A percentile compares a stretch with the other conserved stretches of the same genome.
These are phyloP conservation scores for Cystoderma amianthinum DNA, from an alignment of 768 basidiomycete genomes.

Conservation along the genomic window DNA sequence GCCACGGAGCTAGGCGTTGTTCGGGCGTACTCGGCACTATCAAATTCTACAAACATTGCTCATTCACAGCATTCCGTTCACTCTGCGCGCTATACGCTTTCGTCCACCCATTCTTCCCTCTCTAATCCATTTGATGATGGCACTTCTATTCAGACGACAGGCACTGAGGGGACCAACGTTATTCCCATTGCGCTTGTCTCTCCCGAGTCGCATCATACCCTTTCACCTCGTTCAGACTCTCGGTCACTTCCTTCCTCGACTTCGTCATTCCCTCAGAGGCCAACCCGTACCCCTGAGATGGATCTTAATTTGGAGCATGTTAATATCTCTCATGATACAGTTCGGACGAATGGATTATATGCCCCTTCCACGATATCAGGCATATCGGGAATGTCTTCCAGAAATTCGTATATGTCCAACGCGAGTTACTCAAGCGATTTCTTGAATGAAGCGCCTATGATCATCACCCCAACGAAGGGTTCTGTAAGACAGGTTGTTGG, in stretches of 20 bases:
- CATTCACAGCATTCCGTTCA: constrained; percentile 22
- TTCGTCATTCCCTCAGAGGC: constrained; percentile 45
- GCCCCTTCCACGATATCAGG: constrained; percentile 50
- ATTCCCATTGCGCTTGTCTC: constrained; percentile 81
- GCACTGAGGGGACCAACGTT: constrained; percentile 76
- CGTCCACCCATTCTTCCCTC: constrained; percentile 22
- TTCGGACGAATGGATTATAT: constrained; percentile 27
- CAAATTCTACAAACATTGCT: constrained; percentile 31
- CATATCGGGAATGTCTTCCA: constrained; percentile 41
- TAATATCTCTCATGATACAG: constrained; percentile 49
- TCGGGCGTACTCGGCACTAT: constrained; percentile 40
- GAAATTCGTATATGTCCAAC: constrained; percentile 67
- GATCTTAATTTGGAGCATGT: constrained; percentile 59
- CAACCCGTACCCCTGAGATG: constrained; percentile 52
- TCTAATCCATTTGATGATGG: constrained; percentile 71
- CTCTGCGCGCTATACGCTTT: constrained; percentile 46
- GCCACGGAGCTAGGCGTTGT: constrained; percentile 31
- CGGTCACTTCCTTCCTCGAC: constrained; percentile 21
- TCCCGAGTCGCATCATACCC: constrained; percentile 37
- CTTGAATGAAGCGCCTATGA: constrained; percentile 75
- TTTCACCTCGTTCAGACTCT: constrained; percentile 18
- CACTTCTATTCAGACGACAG: constrained; percentile 79
- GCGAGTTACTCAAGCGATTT: constrained; percentile 76
- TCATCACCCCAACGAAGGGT: constrained; percentile 63
- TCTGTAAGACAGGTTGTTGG: constrained; percentile 68